Base-by-base conservation (phyloP, 2,329 filamentous ascomycete species). In the Hypoxylon sp. region DNA sequence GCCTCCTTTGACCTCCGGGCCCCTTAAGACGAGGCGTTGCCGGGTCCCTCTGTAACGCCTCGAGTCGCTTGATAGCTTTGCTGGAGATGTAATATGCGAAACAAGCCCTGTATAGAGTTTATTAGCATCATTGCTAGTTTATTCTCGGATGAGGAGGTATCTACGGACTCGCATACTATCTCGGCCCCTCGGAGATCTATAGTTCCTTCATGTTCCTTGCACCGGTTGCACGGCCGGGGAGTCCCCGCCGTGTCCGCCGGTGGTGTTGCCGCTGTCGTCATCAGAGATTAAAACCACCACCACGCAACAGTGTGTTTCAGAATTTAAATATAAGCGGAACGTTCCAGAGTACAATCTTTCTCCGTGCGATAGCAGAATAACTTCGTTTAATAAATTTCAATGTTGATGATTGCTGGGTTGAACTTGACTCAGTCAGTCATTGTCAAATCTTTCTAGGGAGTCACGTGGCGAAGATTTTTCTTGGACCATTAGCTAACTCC, bases 61-160 rank as follows among this genome's bases (percentile, higher is more conserved):
- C 84, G 29, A 89, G 81, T 19, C 94, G 92, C 80, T 95, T 95
- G 73, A 93, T 87, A 67, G 90, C 86, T 80, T 98, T 98, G 72
- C 88, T 90, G 66, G 88, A 84, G 61, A 97, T 85, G 82, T 94
- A 98, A 74, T 87, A 87, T 64, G 86, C 83, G 81, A 95, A 98
- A 81, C 96, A 98, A 69, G 85, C 81, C 62, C 91, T 93, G 19
- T 35, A 2, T 10, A 35, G 11, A 13, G 17, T 44, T 17, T 9
- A 24, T 53, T 54, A 50, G 54, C 29, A 51, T 39, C 13, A 9
- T 31, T 1, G 9, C 5, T 31, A 9, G 29, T 5, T 5, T 31
- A 8, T 2, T 31, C 1, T 31, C 9, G 5, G 29, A 8, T 8
- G 10, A 31, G 29, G 5, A 19, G 19, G 22, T 42, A 57, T 50